Evolutionary conservation across 2,329 filamentous ascomycete species (phyloP).

Genomic region (Corinectria fuckeliana): DNA sequence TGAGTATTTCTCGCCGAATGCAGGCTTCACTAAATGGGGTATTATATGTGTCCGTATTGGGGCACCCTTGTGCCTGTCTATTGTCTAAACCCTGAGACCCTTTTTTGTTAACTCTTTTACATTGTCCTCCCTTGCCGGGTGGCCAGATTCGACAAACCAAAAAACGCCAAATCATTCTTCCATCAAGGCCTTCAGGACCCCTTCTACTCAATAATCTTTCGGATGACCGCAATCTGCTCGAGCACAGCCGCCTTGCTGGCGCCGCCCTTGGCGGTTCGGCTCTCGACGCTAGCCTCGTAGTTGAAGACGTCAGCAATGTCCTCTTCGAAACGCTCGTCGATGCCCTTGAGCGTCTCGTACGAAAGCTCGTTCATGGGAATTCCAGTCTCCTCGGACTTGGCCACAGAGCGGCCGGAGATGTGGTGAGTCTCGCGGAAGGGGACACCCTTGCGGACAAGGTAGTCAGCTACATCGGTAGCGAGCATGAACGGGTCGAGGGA

Average conservation of each 20-base stretch:
- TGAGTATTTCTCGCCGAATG: too few relatives aligned
- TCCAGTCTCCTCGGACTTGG: conserved; percentile 46
- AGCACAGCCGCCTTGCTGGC: conserved; percentile 74
- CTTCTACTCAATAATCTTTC: conserved; percentile 43
- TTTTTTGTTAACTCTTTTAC: not conserved
- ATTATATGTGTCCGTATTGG: not conserved
- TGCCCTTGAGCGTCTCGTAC: conserved; percentile 68
- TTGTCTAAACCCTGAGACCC: not conserved
- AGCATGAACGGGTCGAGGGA: conserved; percentile 85
- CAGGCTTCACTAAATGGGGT: not conserved
- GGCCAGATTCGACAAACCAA: not conserved
- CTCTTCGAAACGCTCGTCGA: conserved; percentile 73
- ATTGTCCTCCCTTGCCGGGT: not conserved
- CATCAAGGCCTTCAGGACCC: not conserved
- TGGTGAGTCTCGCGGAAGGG: conserved; percentile 84
- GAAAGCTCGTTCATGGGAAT: conserved; percentile 74
- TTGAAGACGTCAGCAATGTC: conserved; percentile 77
- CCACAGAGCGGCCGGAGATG: conserved; percentile 71
- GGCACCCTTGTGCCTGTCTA: not conserved
- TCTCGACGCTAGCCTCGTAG: conserved; percentile 84
- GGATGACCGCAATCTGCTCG: conserved; percentile 65
- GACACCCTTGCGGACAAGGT: conserved; percentile 69
- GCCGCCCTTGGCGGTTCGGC: conserved; percentile 76
- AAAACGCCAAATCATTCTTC: conserved; percentile 1
- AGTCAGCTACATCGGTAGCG: conserved; percentile 72